Conservation (phyloP, 768 basidiomycete genomes). For the Kwoniella mangroviensis region DNA sequence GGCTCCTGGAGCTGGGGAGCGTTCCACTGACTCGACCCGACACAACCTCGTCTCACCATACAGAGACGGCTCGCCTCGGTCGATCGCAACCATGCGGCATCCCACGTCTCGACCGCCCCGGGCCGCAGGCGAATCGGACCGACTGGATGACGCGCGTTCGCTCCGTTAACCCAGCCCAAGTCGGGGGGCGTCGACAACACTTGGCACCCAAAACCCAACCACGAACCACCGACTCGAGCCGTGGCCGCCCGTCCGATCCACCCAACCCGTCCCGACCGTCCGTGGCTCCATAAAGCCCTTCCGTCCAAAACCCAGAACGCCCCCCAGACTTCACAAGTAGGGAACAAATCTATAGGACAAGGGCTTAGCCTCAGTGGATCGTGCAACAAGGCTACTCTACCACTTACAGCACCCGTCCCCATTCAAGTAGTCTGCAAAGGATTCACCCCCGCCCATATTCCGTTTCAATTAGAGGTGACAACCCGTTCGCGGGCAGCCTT, state of each 20-base stretch:
- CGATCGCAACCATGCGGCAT: background rate
- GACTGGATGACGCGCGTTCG: background rate
- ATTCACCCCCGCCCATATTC: constrained; percentile 74
- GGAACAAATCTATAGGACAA: constrained; percentile 72
- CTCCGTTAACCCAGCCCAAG: background rate
- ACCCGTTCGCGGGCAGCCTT: constrained; percentile 63
- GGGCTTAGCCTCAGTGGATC: constrained; percentile 77
- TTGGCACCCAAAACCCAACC: background rate
- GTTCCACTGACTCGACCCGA: background rate
- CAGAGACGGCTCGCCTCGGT: background rate
- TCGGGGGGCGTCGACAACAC: constrained; percentile 2
- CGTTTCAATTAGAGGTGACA: constrained; percentile 67
- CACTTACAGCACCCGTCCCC: constrained; percentile 74
- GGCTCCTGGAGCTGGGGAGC: background rate
- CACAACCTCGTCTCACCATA: background rate
- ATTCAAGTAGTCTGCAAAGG: constrained; percentile 80
- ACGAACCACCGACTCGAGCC: background rate
- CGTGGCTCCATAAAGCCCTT: background rate
- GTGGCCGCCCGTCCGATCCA: background rate
- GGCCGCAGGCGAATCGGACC: background rate
- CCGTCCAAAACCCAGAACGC: constrained; percentile 7
- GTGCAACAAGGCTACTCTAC: constrained; percentile 79
- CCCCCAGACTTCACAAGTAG: constrained; percentile 19
- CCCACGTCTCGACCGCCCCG: background rate
- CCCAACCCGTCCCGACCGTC: background rate